Conservation (phyloP, 2,329 filamentous ascomycete species). For the Ampelomyces quisqualis region DNA sequence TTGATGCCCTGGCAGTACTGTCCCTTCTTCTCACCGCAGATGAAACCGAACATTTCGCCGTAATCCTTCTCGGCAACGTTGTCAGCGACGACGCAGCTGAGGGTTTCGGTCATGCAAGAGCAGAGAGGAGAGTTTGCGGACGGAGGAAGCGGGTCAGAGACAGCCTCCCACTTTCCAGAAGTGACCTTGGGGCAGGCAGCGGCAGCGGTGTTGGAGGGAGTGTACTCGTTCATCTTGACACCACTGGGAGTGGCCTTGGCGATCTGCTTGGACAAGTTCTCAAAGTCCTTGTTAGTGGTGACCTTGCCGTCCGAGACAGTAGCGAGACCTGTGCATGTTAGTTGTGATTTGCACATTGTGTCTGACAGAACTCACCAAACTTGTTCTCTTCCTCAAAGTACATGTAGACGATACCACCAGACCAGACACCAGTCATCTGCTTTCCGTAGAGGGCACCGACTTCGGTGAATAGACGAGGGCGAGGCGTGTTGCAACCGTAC, state of each 20-base stretch:
- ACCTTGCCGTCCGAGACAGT: slow-evolving; percentile 59
- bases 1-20: slow-evolving; percentile 67
- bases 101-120: slow-evolving; percentile 76
- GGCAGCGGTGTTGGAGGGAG: slow-evolving; percentile 67
- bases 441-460: slow-evolving; percentile 75
- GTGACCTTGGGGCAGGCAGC: slow-evolving; percentile 68
- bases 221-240: slow-evolving; percentile 68
- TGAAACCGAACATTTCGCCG: slow-evolving; percentile 68
- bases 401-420: slow-evolving; percentile 98
- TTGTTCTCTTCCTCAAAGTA: slow-evolving; percentile 91
- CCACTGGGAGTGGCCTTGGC: slow-evolving; percentile 65
- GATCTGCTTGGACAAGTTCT: slow-evolving; percentile 68
- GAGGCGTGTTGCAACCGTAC: slow-evolving; percentile 85
- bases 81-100: slow-evolving; percentile 66
- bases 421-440: slow-evolving; percentile 85
- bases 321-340: slow-evolving; percentile 60
- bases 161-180: slow-evolving; percentile 66
- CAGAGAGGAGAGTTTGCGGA: slow-evolving; percentile 77
- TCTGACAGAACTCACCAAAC: slow-evolving; percentile 63
- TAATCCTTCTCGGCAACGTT: slow-evolving; percentile 60
- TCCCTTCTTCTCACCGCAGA: slow-evolving; percentile 62
- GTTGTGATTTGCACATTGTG: not conserved
- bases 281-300: slow-evolving; percentile 59
- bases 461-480: slow-evolving; percentile 79
- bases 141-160: slow-evolving; percentile 69